phyloP scores from a whole-genome alignment of 2,329 filamentous ascomycete genomes.

The Rutstroemia sydowiana region DNA sequence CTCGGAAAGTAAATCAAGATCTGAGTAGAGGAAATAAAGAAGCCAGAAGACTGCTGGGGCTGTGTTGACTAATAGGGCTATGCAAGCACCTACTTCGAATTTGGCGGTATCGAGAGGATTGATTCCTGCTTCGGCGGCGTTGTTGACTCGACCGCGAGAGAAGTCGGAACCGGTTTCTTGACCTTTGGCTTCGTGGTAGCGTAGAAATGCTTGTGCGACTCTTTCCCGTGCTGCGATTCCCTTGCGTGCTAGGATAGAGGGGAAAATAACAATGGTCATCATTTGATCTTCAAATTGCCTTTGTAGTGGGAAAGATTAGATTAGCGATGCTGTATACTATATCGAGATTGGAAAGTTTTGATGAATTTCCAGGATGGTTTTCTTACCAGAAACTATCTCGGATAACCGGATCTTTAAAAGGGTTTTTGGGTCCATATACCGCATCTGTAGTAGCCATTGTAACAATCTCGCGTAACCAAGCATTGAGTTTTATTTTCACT shows the following conservation, averaged over 20 bases:
- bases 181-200: slow-evolving; percentile 35
- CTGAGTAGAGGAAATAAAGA: background rate
- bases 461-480: background rate
- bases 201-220: slow-evolving; percentile 26
- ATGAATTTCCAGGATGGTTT: too few relatives aligned
- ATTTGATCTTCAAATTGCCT: slow-evolving; percentile 28
- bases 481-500: background rate
- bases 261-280: slow-evolving; percentile 19
- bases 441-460: slow-evolving; percentile 1
- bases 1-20: slow-evolving; percentile 22
- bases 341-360: background rate
- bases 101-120: slow-evolving; percentile 17
- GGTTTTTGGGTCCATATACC: slow-evolving; percentile 9
- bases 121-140: slow-evolving; percentile 28
- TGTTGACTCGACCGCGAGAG: slow-evolving; percentile 31
- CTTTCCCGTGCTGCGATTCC: background rate
- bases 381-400: slow-evolving; percentile 5
- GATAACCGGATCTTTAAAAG: background rate
- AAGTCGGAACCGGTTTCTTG: slow-evolving; percentile 34
- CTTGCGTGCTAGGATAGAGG: slow-evolving; percentile 11
- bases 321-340: slow-evolving; percentile 18
- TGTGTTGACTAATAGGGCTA: slow-evolving; percentile 37
- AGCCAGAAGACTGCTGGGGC: slow-evolving; percentile 30
- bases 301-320: background rate
- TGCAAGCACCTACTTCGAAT: slow-evolving; percentile 35